A percentile compares a stretch with the other conserved stretches of the same genome.
These are phyloP conservation scores for Pseudozyma thailandica DNA, from an alignment of 1,284 basidiomycete species.

Conservation along the genomic window DNA sequence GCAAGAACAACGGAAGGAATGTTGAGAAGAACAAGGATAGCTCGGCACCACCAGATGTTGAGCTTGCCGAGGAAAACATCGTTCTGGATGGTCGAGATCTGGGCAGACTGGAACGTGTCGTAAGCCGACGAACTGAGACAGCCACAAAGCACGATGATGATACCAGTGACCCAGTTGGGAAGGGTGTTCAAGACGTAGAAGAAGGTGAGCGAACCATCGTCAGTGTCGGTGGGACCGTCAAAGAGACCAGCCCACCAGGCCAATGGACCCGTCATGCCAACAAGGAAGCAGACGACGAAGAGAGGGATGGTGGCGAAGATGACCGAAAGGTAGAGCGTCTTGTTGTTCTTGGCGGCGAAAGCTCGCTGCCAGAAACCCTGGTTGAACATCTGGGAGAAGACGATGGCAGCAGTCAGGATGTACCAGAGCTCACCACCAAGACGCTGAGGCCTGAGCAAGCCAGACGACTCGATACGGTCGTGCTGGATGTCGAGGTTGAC, in stretches of 20 bases:
- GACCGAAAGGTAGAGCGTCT: slow-evolving; percentile 61
- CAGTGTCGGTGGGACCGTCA: slow-evolving; percentile 49
- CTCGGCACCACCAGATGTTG: slow-evolving; percentile 67
- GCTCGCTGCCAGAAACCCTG: slow-evolving; percentile 68
- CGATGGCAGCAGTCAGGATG: slow-evolving; percentile 63
- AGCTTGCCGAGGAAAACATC: slow-evolving; percentile 66
- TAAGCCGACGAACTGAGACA: slow-evolving; percentile 67
- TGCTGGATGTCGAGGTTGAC: slow-evolving; percentile 61
- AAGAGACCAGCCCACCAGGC: slow-evolving; percentile 65
- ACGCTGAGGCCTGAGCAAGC: slow-evolving; percentile 54
- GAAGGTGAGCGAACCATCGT: slow-evolving; percentile 64
- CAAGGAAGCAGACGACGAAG: slow-evolving; percentile 66
- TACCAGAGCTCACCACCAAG: slow-evolving; percentile 68
- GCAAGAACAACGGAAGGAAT: slow-evolving; percentile 65
- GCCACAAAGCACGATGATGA: slow-evolving; percentile 64
- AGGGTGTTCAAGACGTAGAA: slow-evolving; percentile 64
- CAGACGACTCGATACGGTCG: slow-evolving; percentile 50
- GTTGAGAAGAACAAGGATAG: slow-evolving; percentile 61
- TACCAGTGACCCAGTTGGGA: slow-evolving; percentile 66
- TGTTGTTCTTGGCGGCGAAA: slow-evolving; percentile 65
- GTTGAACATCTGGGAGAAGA: slow-evolving; percentile 68
- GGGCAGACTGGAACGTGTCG: slow-evolving; percentile 67
- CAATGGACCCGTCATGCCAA: slow-evolving; percentile 65
- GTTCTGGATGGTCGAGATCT: slow-evolving; percentile 67
- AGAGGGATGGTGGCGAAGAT: slow-evolving; percentile 60